Evolutionary conservation across 1,284 basidiomycete genomes (phyloP), one percentile per base, ranked within the genome.

Genomic region (Paramarasmius palmivorus): DNA sequence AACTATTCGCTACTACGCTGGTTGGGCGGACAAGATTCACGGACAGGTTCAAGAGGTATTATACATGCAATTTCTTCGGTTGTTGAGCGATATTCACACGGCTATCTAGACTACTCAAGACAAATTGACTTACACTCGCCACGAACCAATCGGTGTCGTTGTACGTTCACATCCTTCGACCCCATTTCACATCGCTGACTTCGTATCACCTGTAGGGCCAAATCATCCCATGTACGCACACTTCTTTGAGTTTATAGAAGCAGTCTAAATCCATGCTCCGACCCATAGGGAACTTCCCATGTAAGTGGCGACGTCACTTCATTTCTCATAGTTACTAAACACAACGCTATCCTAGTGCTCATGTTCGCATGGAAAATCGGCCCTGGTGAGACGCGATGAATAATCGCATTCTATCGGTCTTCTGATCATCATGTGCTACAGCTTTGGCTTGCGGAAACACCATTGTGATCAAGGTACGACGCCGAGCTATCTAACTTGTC

Each of bases 121-220:
- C 25, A 90, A 88, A 68, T 73, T 92, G 57, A 80, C 78, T 3
- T 92, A 89, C 72, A 88, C 90, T n/a, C 78, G 84, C 32, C 90
- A 93, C 68, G 93, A 96, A 73, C 93, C 93, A 15, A 86, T 92
- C 62, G 93, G 93, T 63, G 93, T 95, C 56, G 81, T 83, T 22
- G 73, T 72, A 52, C 25, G 67, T 60, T 20, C 8, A 4, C 25
- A 9, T 40, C 49, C 15, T 26, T 5, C 17, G 17, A 19, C 15
- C 19, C 29, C 38, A 29, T 20, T 29, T 2, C 2, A 15, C 32
- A 10, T 22, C 39, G n/a, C 15, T 7, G 29, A 29, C 38, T 26
- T n/a, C n/a, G n/a, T n/a, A 14, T 35, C 22, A 10, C 4, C n/a
- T 10, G 38, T 36, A 56, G 50, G 81, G 84, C 52, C 86, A 89